phyloP scores from a whole-genome alignment of 108 stramenopile species.

The Nitzschia sp. region DNA sequence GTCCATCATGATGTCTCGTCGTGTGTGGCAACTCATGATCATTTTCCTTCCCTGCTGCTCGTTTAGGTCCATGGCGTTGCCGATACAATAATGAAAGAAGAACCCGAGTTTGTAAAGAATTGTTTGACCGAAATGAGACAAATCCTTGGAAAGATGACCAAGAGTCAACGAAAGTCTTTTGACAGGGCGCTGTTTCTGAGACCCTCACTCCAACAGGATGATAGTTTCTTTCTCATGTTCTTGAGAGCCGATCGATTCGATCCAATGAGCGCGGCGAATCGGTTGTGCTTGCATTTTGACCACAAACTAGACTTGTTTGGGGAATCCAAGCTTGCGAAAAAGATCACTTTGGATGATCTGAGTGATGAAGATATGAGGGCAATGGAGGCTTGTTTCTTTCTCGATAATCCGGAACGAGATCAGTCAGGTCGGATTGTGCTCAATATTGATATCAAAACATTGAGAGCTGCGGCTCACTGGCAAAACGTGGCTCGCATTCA shows the following conservation, averaged over 20 bases:
- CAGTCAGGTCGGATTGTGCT: slow-evolving; percentile 14
- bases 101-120: background rate
- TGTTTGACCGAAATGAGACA: background rate
- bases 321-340: background rate
- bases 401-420: slow-evolving; percentile 2
- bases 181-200: slow-evolving; percentile 12
- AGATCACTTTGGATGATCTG: slow-evolving; percentile 17
- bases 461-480: background rate
- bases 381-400: slow-evolving; percentile 11
- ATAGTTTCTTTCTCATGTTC: slow-evolving; percentile 31
- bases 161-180: background rate
- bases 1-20: too few relatives aligned
- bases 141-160: background rate
- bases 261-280: slow-evolving; percentile 24
- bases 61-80: slow-evolving; percentile 16
- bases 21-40: too few relatives aligned
- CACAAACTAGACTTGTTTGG: slow-evolving; percentile 43
- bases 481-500: background rate
- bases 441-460: background rate
- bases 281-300: slow-evolving; percentile 25
- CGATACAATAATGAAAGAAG: background rate
- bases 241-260: slow-evolving; percentile 38
- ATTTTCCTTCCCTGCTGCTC: too few relatives aligned
- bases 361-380: slow-evolving; percentile 11
- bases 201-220: background rate